phyloP scores from a whole-genome alignment of 2,329 filamentous ascomycete genomes.

The Alternaria conjuncta region DNA sequence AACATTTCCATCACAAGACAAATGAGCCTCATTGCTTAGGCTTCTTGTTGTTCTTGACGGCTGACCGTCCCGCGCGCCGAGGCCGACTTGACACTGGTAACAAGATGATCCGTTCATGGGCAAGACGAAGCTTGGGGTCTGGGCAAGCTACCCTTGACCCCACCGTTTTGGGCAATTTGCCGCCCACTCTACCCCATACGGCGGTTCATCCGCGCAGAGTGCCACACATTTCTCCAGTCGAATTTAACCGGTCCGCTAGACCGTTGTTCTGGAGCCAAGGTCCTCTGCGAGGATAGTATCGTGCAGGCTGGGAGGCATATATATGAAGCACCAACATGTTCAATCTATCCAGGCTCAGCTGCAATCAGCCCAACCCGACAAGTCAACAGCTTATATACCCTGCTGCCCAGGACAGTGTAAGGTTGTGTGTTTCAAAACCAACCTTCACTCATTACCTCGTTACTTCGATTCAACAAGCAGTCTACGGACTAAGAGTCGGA shows the following conservation, averaged over 20 bases:
- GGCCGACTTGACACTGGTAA: slow-evolving; percentile 6
- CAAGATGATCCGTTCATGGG: slow-evolving; percentile 6
- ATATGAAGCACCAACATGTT: slow-evolving; percentile 30
- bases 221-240: slow-evolving; percentile 22
- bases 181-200: slow-evolving; percentile 30
- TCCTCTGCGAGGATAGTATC: slow-evolving; percentile 16
- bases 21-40: slow-evolving; percentile 5
- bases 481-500: slow-evolving; percentile 11
- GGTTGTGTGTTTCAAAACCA: slow-evolving; percentile 19
- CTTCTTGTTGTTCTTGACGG: slow-evolving; percentile 10
- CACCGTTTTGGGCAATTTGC: slow-evolving; percentile 17
- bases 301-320: slow-evolving; percentile 25
- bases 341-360: slow-evolving; percentile 22
- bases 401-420: slow-evolving; percentile 18
- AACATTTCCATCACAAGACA: slow-evolving; percentile 1
- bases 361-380: slow-evolving; percentile 22
- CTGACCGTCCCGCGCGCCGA: slow-evolving; percentile 15
- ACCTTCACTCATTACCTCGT: slow-evolving; percentile 9
- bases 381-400: slow-evolving; percentile 25
- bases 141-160: slow-evolving; percentile 15
- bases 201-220: slow-evolving; percentile 25
- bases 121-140: slow-evolving; percentile 6
- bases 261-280: slow-evolving; percentile 28
- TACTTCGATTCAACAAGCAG: slow-evolving; percentile 9
- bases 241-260: slow-evolving; percentile 43